Evolutionary conservation across 805 yeast species (phyloP).

Genomic region (Zygoascus biomembranicola): DNA sequence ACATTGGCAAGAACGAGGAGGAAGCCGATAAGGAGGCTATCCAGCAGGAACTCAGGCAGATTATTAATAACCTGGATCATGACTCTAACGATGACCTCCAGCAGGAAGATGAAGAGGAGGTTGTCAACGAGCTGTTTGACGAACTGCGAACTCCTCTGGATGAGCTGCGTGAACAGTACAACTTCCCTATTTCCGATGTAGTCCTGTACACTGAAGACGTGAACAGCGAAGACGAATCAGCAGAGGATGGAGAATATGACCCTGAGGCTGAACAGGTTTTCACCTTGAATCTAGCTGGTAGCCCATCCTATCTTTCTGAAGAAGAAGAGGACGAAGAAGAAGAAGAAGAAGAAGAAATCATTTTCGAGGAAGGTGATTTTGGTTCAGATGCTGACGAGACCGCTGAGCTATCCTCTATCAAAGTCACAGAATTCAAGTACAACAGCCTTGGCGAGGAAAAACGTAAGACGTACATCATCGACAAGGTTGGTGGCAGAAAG

Average conservation of each 20-base stretch:
- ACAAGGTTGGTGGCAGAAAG: slow-evolving; percentile 1
- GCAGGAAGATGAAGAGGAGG: not conserved
- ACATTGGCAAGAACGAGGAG: slow-evolving; percentile 2
- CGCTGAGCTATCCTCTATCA: not conserved
- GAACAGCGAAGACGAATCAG: slow-evolving; percentile 20
- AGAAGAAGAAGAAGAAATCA: slow-evolving; percentile 3
- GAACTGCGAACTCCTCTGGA: not conserved
- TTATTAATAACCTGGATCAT: not conserved
- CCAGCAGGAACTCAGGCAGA: not conserved
- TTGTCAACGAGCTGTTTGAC: not conserved
- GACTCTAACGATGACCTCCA: not conserved
- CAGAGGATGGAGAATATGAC: not conserved
- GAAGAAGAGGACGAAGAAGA: slow-evolving; percentile 17
- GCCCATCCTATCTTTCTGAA: slow-evolving; percentile 16
- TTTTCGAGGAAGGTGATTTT: not conserved
- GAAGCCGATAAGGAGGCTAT: slow-evolving; percentile 2
- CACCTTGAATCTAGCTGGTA: not conserved
- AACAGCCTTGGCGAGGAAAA: not conserved
- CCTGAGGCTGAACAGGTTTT: not conserved
- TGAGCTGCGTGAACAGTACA: not conserved
- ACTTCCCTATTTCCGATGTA: slow-evolving; percentile 7
- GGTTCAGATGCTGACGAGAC: not conserved
- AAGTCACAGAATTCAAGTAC: not conserved
- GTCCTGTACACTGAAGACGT: slow-evolving; percentile 23
- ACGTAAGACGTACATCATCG: slow-evolving; percentile 3